Evolutionary conservation across 257 asterid genomes (phyloP).

Genomic region (Echium plantagineum): DNA sequence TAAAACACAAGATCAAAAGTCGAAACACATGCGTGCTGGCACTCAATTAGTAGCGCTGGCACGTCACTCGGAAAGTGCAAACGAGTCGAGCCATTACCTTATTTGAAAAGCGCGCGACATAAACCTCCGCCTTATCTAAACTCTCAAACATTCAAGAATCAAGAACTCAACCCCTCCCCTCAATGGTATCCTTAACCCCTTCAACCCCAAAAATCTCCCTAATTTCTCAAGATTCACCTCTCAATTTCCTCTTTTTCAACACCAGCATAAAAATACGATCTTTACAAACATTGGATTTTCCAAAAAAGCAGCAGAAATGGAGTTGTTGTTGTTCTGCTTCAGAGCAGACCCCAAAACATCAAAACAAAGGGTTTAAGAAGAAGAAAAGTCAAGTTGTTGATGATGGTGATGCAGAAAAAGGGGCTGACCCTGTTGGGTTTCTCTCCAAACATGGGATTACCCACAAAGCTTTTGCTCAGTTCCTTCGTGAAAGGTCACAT

Average conservation of each 20-base stretch:
- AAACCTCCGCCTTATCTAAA: no score
- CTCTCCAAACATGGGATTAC: constrained; percentile 55
- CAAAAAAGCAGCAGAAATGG: constrained; percentile 14
- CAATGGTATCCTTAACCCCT: constrained; percentile 28
- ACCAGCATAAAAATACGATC: neutral
- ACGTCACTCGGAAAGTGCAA: no score
- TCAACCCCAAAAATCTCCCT: constrained; percentile 15
- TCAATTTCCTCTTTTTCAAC: constrained; percentile 7
- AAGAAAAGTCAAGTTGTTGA: constrained; percentile 13
- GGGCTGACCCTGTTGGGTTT: constrained; percentile 83
- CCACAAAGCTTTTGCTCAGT: constrained; percentile 62
- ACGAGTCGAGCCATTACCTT: no score
- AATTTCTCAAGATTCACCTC: constrained; percentile 2
- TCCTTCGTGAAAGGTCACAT: constrained; percentile 68
- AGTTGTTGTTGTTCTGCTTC: constrained; percentile 16
- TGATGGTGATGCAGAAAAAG: constrained; percentile 20
- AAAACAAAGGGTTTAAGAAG: constrained; percentile 7
- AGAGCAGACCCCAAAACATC: neutral
- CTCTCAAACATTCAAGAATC: no score
- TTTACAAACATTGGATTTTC: neutral
- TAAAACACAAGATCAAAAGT: no score
- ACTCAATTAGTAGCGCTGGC: no score
- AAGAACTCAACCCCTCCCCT: no score
- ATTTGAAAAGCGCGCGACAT: no score
- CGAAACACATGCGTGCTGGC: no score